Evolutionary conservation across 2,329 filamentous ascomycete species (phyloP), one percentile per base, ranked within the genome.

Genomic region (Helminthosporium solani): DNA sequence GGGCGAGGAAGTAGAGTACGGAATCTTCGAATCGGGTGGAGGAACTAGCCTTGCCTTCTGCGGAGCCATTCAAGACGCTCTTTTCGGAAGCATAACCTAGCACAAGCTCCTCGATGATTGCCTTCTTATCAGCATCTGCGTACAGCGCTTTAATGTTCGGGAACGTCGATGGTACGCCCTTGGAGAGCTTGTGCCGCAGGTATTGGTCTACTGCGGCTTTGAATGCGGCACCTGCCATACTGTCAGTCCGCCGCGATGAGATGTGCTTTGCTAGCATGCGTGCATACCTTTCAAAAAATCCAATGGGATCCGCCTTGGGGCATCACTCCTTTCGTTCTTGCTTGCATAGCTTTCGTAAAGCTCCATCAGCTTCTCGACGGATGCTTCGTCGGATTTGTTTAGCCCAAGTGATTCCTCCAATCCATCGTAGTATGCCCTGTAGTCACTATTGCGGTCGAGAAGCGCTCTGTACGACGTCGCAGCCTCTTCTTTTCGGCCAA

Each of bases 81-180:
- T 76, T 78, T 27, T 82, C 81, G 16, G 83, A 75, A 11, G 88
- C 78, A 62, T 96, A 97, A 42, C 87, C 82, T 59, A 94, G 82
- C 2, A 88, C 90, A 33, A 97, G 71, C 30, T 83, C 77, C 54
- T 86, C 83, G 33, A 99, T 81, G 0, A 78, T 80, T n/a, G 86
- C 78, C 66, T 86, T 88, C 76, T 99, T 99, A 57, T 74, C 79
- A 1, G 79, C 57, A 67, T 96, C 85, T 12, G 78, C 78, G 74
- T 97, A 99, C 18, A 99, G 80, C 56, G 95, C 85, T 75, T 99
- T 99, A 50, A 99, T 80, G 70, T 97, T 99, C 28, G 90, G 90
- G 71, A 99, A 99, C 3, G 92, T 91, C 2, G 94, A 99, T 1
- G 94, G 92, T 3, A 97, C 88, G 9, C 92, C 94, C 72, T 92